Percentiles rank a stretch among this genome's conserved stretches.
Evolutionary conservation across 164 flowering plant genomes (phyloP).

Genomic region (Vitis labrusca): DNA sequence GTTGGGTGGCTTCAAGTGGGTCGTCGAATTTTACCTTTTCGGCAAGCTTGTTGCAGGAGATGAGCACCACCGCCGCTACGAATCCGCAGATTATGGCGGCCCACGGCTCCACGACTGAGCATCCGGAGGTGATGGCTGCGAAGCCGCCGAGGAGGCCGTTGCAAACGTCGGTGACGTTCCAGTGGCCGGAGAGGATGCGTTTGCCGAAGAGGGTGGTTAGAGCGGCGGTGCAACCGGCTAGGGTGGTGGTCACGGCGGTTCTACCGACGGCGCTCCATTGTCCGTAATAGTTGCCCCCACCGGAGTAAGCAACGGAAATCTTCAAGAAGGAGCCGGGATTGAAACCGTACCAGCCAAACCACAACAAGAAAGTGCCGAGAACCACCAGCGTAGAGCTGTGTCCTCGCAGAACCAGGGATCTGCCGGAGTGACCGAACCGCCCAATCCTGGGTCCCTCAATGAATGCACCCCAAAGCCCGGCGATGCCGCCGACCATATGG

Average conservation of each 20-base stretch:
- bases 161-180: constrained; percentile 77
- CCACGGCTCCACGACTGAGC: constrained; percentile 90
- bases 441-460: constrained; percentile 82
- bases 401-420: constrained; percentile 51
- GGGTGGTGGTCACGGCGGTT: constrained; percentile 75
- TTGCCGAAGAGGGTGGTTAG: constrained; percentile 67
- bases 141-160: constrained; percentile 80
- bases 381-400: constrained; percentile 72
- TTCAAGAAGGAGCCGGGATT: constrained; percentile 73
- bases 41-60: constrained; percentile 55
- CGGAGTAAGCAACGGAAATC: constrained; percentile 35
- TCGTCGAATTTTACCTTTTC: constrained; percentile 60
- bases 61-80: constrained; percentile 57
- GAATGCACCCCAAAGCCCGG: constrained; percentile 74
- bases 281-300: constrained; percentile 41
- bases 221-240: constrained; percentile 74
- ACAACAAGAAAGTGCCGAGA: constrained; percentile 66
- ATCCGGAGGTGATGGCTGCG: constrained; percentile 73
- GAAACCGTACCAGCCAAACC: constrained; percentile 92
- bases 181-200: constrained; percentile 57
- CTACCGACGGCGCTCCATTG: constrained; percentile 74
- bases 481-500: constrained; percentile 75
- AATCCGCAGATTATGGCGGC: constrained; percentile 79
- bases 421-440: constrained; percentile 52
- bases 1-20: constrained; percentile 76